phyloP scores from a whole-genome alignment of 192 early-diverging fungal species.

The Umbelopsis isabellina region DNA sequence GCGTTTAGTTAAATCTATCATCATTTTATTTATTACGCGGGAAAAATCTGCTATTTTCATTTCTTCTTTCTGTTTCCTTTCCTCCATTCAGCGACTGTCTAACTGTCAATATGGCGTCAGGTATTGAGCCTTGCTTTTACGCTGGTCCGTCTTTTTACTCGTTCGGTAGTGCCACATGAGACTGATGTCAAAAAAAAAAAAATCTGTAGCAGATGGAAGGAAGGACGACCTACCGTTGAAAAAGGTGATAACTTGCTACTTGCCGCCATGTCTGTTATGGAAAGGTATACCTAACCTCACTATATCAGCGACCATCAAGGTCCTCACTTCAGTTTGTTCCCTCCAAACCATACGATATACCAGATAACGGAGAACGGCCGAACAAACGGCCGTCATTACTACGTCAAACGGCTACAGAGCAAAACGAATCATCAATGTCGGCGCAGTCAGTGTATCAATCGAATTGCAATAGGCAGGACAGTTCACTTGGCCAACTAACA shows the following conservation, averaged over 20 bases:
- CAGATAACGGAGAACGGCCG: background rate
- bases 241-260: background rate
- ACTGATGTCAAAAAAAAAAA: background rate
- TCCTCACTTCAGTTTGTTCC: background rate
- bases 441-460: background rate
- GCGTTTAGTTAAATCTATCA: background rate
- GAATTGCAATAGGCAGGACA: conserved; percentile 53
- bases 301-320: conserved; percentile 2
- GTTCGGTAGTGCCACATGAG: background rate
- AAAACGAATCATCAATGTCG: background rate
- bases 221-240: conserved; percentile 4
- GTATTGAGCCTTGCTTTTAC: background rate
- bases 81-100: background rate
- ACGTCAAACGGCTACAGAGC: background rate
- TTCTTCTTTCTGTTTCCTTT: background rate
- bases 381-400: conserved; percentile 8
- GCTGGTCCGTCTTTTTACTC: background rate
- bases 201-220: background rate
- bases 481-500: conserved; percentile 61
- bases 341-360: background rate
- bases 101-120: background rate
- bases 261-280: background rate
- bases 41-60: background rate
- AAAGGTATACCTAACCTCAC: too few relatives aligned
- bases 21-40: background rate